Base-by-base conservation (phyloP, 202 grass and related monocot genomes). In the Zizania palustris region DNA sequence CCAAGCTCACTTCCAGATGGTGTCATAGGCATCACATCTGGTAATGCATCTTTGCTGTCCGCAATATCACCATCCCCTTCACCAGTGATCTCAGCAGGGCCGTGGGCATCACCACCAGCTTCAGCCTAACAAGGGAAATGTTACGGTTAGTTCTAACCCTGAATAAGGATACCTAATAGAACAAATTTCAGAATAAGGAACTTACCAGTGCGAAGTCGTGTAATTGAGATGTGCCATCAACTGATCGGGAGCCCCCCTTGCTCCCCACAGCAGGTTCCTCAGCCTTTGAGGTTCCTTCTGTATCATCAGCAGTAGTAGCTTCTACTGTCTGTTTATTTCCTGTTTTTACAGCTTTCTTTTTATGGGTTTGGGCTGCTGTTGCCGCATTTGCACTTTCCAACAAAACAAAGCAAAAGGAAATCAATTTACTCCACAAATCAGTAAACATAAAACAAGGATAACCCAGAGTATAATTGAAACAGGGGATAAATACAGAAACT, bases 251-350 rank as follows among this genome's bases (percentile, higher is more conserved):
- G 19, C 73, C 76, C 70, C 12, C 58, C 60, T 79, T 82, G 63
- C 70, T 79, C 70, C 50, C 77, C 12, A 28, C 45, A 39, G 45
- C 72, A 86, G 76, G 80, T 82, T 80, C 87, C 49, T 71, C 69
- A 15, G 11, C 44, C 70, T 90, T 92, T 18, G 89, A 98, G 20
- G 87, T 95, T 69, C 87, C 89, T 89, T 98, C 89, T 40, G 76
- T 89, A 65, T 69, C 91, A 74, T 85, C 75, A 56, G 58, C 76
- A 9, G 38, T 42, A 72, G 75, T 42, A 72, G 75, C 74, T 44
- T 79, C 59, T 75, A 62, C 28, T n/a, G 16, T 42, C 67, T 82
- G 85, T 59, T 83, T 75, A 60, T 13, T 82, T 67, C 59, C 78
- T 61, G 64, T 69, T 68, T 92, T 92, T 3, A 15, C 61, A 51